These are phyloP conservation scores for Dioscorea dumetorum DNA, from an alignment of 106 monocot genomes.

Conservation along the genomic window DNA sequence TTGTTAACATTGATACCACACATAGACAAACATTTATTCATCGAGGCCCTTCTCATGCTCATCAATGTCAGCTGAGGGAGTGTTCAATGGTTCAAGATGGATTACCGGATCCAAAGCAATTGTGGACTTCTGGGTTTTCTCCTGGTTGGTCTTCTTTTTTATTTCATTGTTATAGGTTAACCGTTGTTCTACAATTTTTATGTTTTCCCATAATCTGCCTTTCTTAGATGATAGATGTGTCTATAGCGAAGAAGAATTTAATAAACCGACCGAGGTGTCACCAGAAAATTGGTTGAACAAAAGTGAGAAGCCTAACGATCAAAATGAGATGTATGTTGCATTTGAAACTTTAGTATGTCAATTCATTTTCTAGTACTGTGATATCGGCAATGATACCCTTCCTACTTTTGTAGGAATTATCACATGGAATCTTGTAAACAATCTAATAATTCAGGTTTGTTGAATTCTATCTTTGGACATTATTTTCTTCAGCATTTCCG, in stretches of 20 bases:
- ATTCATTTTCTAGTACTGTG: neutral
- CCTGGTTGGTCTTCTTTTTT: constrained; percentile 27
- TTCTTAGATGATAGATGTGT: constrained; percentile 23
- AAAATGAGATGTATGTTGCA: constrained; percentile 44
- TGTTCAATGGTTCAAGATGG: constrained; percentile 29
- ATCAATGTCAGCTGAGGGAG: constrained; percentile 33
- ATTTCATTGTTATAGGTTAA: neutral
- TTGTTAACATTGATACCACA: no score
- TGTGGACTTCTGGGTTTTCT: constrained; percentile 28
- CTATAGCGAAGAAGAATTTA: constrained; percentile 29
- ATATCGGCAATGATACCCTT: neutral
- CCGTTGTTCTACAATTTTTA: no score
- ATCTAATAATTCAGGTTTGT: constrained; percentile 38
- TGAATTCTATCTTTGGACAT: neutral
- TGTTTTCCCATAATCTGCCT: constrained; percentile 7
- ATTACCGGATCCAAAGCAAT: constrained; percentile 34
- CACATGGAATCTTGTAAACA: constrained; percentile 16
- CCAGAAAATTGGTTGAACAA: constrained; percentile 36
- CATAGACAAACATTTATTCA: neutral
- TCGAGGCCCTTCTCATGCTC: neutral
- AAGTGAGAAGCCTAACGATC: constrained; percentile 11
- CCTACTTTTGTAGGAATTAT: constrained; percentile 26
- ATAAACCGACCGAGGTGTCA: constrained; percentile 54
- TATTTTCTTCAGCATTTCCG: no score
- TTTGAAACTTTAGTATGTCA: constrained; percentile 2